Base-by-base conservation (phyloP, 768 basidiomycete species). In the Cyclocybe aegerita region DNA sequence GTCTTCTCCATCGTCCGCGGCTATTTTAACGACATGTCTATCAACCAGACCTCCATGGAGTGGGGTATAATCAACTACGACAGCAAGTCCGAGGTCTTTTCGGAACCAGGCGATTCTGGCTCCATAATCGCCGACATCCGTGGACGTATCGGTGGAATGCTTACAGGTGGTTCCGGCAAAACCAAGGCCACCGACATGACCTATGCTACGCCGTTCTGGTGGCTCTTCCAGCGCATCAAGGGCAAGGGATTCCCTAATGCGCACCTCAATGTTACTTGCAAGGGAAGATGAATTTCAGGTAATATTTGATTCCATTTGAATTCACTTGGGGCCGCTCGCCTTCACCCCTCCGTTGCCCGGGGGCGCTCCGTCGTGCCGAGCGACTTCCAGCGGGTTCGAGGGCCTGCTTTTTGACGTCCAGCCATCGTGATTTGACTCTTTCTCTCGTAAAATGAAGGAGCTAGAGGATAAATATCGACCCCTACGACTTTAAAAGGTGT, bases 101-200 rank as follows among this genome's bases (percentile, higher is more conserved):
- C 70, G 1, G 59, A 42, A 14, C 59, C 53, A 47, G 70, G 72
- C n/a, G 68, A 74, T 60, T 75, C 69, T 14, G 71, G 72, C 54
- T 60, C 71, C 0, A 54, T 65, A 16, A 63, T 75, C 48, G 63
- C 53, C 39, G 68, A 70, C 51, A 53, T 53, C 54, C 59, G 30
- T 53, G 73, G 71, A 39, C 58, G 67, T 42, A 60, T 71, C 41
- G 65, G 63, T 42, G 70, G 72, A 51, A 45, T 74, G 39, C 60
- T 71, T 36, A 70, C 66, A 2, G 63, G 68, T 33, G 59, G 71
- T 61, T 36, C 55, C 49, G 70, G 71, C 32, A 54, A 59, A 45
- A 52, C 55, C 4, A 37, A 55, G 48, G 44, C 46, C 46, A 59
- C 53, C 23, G 66, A 72, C 52, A 55, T 69, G 7, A 70, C 72